Evolutionary conservation across 75 land plant genomes (phyloP), one percentile per base, ranked within the genome.

Genomic region (Cunninghamia lanceolata): DNA sequence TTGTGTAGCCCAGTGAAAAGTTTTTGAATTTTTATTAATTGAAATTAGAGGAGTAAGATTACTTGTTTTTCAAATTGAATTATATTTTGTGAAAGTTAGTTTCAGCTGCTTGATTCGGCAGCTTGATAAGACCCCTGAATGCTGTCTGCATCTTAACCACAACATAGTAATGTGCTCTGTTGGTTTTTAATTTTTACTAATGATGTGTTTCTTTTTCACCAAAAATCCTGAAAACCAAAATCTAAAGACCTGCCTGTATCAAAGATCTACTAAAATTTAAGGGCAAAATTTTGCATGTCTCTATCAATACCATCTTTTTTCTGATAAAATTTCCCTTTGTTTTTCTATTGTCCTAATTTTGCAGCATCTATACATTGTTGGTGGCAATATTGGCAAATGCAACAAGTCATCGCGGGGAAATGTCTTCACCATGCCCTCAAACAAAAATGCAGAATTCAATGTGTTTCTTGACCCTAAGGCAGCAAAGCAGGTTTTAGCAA

Each of bases 381-480:
- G 98, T 32, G 98, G 98, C 7, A 89, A 89, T 46, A 84, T 93
- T 36, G 68, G 52, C 5, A 47, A 83, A 19, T 50, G 4, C 39
- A 45, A 78, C 52, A 70, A 21, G 30, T 39, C 25, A 0, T 85
- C 85, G 13, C 85, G 56, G 70, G 98, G 98, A 53, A 96, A 96
- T 88, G 85, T 94, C 4, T 92, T 93, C 82, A 88, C 93, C 25
- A 36, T 96, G 30, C 93, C 93, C 46, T 86, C 89, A 70, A 96
- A 96, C 79, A 71, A 89, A 71, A 88, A 87, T 84, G 87, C 96
- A 47, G 98, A 96, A 81, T 90, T 96, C 85, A 94, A 94, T 84
- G 89, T 96, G 88, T 96, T 91, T 84, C 93, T 96, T 50, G 96
- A 94, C 46, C 98, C 98, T 40, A 66, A 89, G 45, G 98, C 94